Conservation (phyloP, 108 stramenopile species). For the Discostella stelligeroides region DNA sequence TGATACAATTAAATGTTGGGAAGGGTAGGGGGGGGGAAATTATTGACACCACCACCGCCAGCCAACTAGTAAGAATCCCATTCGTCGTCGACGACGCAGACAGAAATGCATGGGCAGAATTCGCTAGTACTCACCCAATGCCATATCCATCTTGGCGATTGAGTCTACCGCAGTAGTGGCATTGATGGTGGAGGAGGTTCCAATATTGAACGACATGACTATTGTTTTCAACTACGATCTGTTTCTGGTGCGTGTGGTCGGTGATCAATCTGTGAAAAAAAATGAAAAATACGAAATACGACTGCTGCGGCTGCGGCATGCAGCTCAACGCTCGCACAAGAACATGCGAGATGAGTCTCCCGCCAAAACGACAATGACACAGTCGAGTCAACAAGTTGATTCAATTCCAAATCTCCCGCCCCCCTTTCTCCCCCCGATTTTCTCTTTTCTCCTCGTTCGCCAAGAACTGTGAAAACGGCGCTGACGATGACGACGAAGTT, state of each 20-base stretch:
- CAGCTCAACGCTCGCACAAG: too few relatives aligned
- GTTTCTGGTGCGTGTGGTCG: too few relatives aligned
- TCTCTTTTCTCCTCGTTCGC: too few relatives aligned
- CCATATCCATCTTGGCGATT: constrained; percentile 33
- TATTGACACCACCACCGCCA: background rate
- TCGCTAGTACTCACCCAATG: constrained; percentile 23
- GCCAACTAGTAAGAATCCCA: background rate
- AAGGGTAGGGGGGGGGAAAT: constrained; percentile 1
- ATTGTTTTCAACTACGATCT: background rate
- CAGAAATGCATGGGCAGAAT: background rate
- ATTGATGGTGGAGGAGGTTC: constrained; percentile 33
- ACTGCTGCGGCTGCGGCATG: too few relatives aligned
- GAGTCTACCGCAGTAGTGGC: background rate
- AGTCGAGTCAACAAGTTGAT: too few relatives aligned
- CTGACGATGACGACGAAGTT: background rate
- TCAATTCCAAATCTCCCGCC: too few relatives aligned
- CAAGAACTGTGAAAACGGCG: too few relatives aligned
- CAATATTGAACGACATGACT: constrained; percentile 32
- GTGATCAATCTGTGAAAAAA: too few relatives aligned
- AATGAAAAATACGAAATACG: too few relatives aligned
- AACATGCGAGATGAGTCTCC: too few relatives aligned
- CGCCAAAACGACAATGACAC: too few relatives aligned
- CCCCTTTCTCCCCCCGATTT: too few relatives aligned
- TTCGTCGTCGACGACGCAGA: background rate
- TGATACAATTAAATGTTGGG: background rate